Conservation (phyloP, 345 rosid genomes). For the Arabidopsis thaliana region DNA sequence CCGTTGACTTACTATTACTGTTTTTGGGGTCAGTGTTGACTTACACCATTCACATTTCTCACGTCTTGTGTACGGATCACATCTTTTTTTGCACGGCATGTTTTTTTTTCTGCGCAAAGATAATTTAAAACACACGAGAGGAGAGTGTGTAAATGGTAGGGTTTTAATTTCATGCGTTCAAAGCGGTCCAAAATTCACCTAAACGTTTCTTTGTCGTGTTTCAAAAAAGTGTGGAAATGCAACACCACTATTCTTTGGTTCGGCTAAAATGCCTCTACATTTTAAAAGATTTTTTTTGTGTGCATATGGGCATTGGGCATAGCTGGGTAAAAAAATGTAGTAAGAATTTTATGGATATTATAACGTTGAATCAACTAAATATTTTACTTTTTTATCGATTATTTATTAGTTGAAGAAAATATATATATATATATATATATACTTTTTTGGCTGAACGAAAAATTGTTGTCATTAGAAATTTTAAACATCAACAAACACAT, state of each 20-base stretch:
- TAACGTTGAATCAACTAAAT: too few relatives aligned
- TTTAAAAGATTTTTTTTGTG: too few relatives aligned
- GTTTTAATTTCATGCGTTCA: neutral
- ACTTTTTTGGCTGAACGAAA: too few relatives aligned
- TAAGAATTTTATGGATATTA: too few relatives aligned
- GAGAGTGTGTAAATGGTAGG: neutral
- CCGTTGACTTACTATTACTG: neutral
- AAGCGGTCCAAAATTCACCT: conserved; percentile 2
- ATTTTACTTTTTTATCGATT: too few relatives aligned
- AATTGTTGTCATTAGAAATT: too few relatives aligned
- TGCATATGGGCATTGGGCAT: too few relatives aligned
- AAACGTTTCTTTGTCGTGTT: conserved; percentile 12
- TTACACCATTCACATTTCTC: neutral
- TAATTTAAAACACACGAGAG: neutral
- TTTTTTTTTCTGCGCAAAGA: neutral
- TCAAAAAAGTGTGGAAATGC: conserved; percentile 15
- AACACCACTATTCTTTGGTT: neutral
- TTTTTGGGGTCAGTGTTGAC: neutral
- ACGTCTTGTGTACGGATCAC: conserved; percentile 23
- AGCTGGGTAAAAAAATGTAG: too few relatives aligned
- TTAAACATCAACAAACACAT: too few relatives aligned
- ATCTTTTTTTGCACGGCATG: conserved; percentile 2
- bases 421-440: too few relatives aligned
- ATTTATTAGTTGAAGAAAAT: too few relatives aligned
- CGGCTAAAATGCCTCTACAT: too few relatives aligned